Conservation (phyloP, 2,329 filamentous ascomycete species). For the Fusarium fujikuroi region DNA sequence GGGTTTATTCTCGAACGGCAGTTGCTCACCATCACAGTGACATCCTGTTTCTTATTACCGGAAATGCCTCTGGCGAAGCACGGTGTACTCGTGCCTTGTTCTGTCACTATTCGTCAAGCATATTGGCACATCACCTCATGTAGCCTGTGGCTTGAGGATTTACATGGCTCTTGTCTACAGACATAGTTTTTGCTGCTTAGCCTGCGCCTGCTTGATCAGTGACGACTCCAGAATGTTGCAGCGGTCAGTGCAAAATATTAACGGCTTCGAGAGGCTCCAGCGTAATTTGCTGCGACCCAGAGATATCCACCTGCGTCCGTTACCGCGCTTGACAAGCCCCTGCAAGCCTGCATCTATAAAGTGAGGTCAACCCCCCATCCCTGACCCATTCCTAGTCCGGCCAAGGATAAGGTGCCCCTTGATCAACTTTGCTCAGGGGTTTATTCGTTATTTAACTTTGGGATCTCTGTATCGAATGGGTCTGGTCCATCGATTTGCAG, state of each 20-base stretch:
- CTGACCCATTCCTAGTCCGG: conserved; percentile 28
- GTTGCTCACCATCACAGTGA: background rate
- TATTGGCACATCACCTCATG: background rate
- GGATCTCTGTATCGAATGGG: conserved; percentile 4
- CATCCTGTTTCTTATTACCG: background rate
- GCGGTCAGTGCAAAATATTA: conserved; percentile 2
- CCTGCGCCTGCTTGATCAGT: background rate
- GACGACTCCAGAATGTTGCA: background rate
- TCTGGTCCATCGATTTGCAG: background rate
- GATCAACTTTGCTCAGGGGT: conserved; percentile 29
- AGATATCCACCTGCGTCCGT: conserved; percentile 32
- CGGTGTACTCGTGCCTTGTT: background rate
- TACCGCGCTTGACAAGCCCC: conserved; percentile 24
- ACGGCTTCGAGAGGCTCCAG: conserved; percentile 18
- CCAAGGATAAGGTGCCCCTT: conserved; percentile 27
- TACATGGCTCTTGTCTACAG: background rate
- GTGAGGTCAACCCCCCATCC: conserved; percentile 22
- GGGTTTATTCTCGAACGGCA: background rate
- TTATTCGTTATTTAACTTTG: background rate
- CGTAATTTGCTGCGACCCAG: conserved; percentile 43
- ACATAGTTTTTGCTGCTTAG: background rate
- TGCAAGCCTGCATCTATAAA: conserved; percentile 30
- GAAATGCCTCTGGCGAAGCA: background rate
- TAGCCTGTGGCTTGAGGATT: conserved; percentile 26
- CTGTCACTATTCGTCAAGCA: background rate